These are phyloP conservation scores for Crucibulum laeve DNA, from an alignment of 768 basidiomycete species.

Conservation along the genomic window DNA sequence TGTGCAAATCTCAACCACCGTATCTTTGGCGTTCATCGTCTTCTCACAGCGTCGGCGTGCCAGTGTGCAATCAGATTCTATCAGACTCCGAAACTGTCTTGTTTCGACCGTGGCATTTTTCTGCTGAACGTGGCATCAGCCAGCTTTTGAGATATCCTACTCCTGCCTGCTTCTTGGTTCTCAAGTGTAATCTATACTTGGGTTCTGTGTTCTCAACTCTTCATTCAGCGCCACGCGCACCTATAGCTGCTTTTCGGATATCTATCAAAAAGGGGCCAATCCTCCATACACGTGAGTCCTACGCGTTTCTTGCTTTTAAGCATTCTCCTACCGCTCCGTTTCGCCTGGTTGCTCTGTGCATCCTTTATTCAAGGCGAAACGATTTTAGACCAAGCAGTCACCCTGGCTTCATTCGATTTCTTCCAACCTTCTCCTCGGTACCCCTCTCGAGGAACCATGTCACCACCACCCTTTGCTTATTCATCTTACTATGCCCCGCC, in stretches of 20 bases:
- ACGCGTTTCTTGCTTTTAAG: slow-evolving; percentile 12
- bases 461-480: slow-evolving; percentile 29
- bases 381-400: background rate
- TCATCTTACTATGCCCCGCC: slow-evolving; percentile 27
- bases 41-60: slow-evolving; percentile 10
- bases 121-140: slow-evolving; percentile 7
- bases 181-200: slow-evolving; percentile 9
- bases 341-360: slow-evolving; percentile 6
- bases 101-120: slow-evolving; percentile 9
- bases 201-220: slow-evolving; percentile 17
- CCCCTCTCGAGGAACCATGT: slow-evolving; percentile 20
- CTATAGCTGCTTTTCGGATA: slow-evolving; percentile 2
- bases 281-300: slow-evolving; percentile 19
- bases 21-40: no score
- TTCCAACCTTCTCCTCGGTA: slow-evolving; percentile 1
- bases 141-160: background rate
- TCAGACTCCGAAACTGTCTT: slow-evolving; percentile 11
- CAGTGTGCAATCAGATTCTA: slow-evolving; percentile 8
- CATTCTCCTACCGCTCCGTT: background rate
- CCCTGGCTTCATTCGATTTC: background rate
- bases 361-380: background rate
- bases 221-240: slow-evolving; percentile 17
- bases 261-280: slow-evolving; percentile 7
- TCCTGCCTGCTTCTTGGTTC: slow-evolving; percentile 7
- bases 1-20: no score